Percentiles rank a stretch among this genome's conserved stretches.
Evolutionary conservation across 1,284 basidiomycete genomes (phyloP).

Genomic region (Cryptococcus hybrid): DNA sequence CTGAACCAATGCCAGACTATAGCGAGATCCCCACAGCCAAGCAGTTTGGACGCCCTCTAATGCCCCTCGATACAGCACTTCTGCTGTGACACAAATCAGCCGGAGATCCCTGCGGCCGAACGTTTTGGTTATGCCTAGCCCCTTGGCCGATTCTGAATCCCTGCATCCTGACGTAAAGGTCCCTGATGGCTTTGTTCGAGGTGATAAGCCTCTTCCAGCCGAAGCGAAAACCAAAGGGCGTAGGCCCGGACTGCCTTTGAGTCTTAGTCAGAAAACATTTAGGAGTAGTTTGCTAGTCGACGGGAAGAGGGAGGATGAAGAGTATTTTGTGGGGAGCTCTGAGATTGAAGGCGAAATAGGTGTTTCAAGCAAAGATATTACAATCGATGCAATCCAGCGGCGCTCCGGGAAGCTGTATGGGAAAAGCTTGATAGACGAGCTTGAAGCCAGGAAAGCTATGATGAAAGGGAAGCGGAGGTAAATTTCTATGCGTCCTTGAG

Average conservation of each 20-base stretch:
- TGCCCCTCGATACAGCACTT: slow-evolving; percentile 27
- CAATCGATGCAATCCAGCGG: slow-evolving; percentile 18
- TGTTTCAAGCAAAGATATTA: slow-evolving; percentile 10
- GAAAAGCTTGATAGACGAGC: slow-evolving; percentile 47
- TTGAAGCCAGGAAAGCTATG: slow-evolving; percentile 43
- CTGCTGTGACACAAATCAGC: slow-evolving; percentile 11
- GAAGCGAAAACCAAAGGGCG: slow-evolving; percentile 30
- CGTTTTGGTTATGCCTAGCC: slow-evolving; percentile 44
- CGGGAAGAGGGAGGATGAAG: slow-evolving; percentile 25
- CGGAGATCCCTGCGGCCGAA: slow-evolving; percentile 38
- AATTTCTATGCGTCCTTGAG: background rate
- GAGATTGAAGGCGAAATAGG: slow-evolving; percentile 21
- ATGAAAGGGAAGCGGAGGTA: slow-evolving; percentile 41
- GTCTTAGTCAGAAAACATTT: slow-evolving; percentile 41
- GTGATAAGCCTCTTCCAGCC: slow-evolving; percentile 45
- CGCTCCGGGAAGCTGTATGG: slow-evolving; percentile 42
- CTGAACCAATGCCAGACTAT: slow-evolving; percentile 2
- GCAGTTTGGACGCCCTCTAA: slow-evolving; percentile 37
- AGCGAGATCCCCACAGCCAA: slow-evolving; percentile 35
- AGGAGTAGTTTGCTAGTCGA: slow-evolving; percentile 36
- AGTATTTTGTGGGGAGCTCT: slow-evolving; percentile 17
- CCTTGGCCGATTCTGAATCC: slow-evolving; percentile 12
- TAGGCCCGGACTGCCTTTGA: slow-evolving; percentile 28
- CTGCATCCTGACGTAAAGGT: slow-evolving; percentile 4
- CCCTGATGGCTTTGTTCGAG: slow-evolving; percentile 38